Conservation (phyloP, 352 stramenopile species). For the Bremia lactucae region DNA sequence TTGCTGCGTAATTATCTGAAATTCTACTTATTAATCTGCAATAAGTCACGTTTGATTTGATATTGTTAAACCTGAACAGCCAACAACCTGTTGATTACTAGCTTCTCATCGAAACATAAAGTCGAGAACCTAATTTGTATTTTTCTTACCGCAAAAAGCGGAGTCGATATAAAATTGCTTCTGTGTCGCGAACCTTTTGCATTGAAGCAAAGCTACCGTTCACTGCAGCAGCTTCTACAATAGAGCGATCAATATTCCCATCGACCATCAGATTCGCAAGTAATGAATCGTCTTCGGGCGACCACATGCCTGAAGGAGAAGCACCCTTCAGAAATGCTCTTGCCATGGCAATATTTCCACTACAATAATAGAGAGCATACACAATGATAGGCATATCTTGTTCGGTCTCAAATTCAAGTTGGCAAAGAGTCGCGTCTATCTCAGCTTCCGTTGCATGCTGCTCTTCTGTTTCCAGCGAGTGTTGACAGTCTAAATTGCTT, state of each 20-base stretch:
- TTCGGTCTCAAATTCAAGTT: slow-evolving; percentile 25
- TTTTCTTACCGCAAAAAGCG: slow-evolving; percentile 6
- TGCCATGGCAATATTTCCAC: slow-evolving; percentile 20
- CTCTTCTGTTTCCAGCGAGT: no score
- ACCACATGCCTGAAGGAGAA: slow-evolving; percentile 32
- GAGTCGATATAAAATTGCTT: slow-evolving; percentile 19
- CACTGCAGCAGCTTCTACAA: slow-evolving; percentile 19
- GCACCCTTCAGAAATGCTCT: slow-evolving; percentile 23
- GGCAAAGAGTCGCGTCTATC: slow-evolving; percentile 17
- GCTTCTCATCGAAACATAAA: no score
- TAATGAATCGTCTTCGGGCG: slow-evolving; percentile 34
- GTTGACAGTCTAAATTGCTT: no score
- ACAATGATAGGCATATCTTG: slow-evolving; percentile 18
- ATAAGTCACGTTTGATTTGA: slow-evolving; percentile 39
- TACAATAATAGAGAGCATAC: slow-evolving; percentile 36
- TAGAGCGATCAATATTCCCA: slow-evolving; percentile 12
- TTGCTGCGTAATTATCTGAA: slow-evolving; percentile 41
- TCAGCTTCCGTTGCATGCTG: slow-evolving; percentile 16
- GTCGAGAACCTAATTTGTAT: no score
- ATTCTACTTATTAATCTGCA: slow-evolving; percentile 51
- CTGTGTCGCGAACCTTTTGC: slow-evolving; percentile 20
- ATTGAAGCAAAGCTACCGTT: slow-evolving; percentile 31
- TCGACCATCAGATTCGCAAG: slow-evolving; percentile 17
- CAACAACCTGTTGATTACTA: no score
- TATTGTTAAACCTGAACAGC: slow-evolving; percentile 41